Percentiles rank a stretch among this genome's conserved stretches.
These are phyloP conservation scores for Sugiyamaella neomexicana DNA, from an alignment of 1,139 yeast genomes.

Conservation along the genomic window DNA sequence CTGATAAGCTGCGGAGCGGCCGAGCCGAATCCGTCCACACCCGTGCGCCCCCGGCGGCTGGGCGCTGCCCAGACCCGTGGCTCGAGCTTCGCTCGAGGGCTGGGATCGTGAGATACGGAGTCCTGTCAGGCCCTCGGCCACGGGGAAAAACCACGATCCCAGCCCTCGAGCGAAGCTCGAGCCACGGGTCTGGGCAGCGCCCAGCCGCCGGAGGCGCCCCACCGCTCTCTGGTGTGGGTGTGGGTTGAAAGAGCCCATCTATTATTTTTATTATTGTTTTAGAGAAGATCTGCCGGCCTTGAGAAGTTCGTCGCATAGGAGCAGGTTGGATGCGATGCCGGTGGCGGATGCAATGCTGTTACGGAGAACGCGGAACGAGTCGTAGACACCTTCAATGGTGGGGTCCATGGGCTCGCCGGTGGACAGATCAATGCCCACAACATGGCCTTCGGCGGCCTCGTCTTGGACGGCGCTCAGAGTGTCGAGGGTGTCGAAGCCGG, in stretches of 20 bases:
- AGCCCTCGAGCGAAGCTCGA: too few species aligned
- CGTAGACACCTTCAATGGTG: conserved; percentile 92
- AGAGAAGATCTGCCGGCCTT: conserved; percentile 94
- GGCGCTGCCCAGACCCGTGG: too few species aligned
- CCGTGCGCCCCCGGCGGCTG: too few species aligned
- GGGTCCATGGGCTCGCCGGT: conserved; percentile 98
- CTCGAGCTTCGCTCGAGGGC: too few species aligned
- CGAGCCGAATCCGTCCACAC: too few species aligned
- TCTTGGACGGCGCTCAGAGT: conserved; percentile 89
- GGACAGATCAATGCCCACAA: conserved; percentile 85
- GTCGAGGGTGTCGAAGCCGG: conserved; percentile 92
- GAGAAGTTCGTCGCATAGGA: conserved; percentile 91
- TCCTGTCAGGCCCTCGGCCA: too few species aligned
- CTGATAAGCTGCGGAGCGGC: too few species aligned
- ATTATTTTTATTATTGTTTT: conserved; percentile 50
- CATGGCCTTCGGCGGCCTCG: conserved; percentile 76
- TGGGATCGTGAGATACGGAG: too few species aligned
- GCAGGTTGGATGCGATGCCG: conserved; percentile 88
- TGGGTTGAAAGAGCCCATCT: background rate
- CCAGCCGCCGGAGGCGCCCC: too few species aligned
- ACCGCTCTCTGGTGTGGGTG: too few species aligned
- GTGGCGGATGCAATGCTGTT: conserved; percentile 91
- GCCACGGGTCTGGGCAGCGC: too few species aligned
- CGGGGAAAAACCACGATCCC: too few species aligned
- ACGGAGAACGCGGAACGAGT: conserved; percentile 88